Evolutionary conservation across 768 basidiomycete species (phyloP), one percentile per base, ranked within the genome.

Genomic region (Trametes elegans): DNA sequence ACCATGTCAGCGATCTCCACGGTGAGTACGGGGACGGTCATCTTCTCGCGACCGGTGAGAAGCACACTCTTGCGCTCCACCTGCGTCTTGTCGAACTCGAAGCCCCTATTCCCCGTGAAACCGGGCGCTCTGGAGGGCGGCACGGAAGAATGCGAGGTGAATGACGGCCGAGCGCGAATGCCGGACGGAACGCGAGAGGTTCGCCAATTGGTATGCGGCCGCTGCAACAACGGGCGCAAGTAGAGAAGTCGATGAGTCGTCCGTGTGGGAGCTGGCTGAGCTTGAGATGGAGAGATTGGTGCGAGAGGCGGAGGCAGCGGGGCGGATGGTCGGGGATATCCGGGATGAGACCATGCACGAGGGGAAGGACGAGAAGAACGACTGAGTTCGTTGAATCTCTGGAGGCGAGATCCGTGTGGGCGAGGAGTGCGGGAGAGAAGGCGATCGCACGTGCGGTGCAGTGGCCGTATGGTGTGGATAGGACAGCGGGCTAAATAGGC

Each of bases 91-190:
- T 73, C 65, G 39, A 63, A 73, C 36, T 62, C 70, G 57, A 69
- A 82, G 67, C 68, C 85, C 49, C 80, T 83, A 67, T 92, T 83
- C 90, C 87, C 87, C 13, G 70, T 74, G 61, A 86, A 91, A 5
- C 89, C 92, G 0, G 91, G 91, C 0, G 91, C 92, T n/a, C 91
- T 46, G 64, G 74, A 72, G 0, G 85, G 77, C 45, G 71, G 78
- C 16, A 73, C 71, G 67, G 77, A 78, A 2, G 73, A 70, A 28
- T 73, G 65, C 9, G 74, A 62, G 0, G 72, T 72, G 53, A 85
- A 85, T 0, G 85, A 83, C 4, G 81, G 49, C 47, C 5, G 59
- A 49, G 40, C 59, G 59, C 18, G 51, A 50, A 31, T 62, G 57
- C 7, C 54, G 53, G 1, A 41, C 53, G n/a, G 61, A 53, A 1